Base-by-base conservation (phyloP, 2,329 filamentous ascomycete genomes). In the Exophiala sp. region DNA sequence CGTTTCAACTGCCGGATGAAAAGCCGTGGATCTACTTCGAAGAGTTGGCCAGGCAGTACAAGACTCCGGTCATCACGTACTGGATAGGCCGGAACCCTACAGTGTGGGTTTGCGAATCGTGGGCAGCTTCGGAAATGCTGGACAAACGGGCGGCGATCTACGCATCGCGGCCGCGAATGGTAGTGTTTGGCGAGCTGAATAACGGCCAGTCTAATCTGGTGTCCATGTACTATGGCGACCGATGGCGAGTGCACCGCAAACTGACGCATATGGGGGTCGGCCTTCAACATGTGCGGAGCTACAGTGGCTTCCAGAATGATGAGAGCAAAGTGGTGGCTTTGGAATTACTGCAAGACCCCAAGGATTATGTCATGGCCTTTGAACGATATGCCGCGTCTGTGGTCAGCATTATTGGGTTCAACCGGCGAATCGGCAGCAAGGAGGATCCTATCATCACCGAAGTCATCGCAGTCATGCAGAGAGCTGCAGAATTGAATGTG, bases 1-100 rank as follows among this genome's bases (percentile, higher is more conserved):
- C 76, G 0, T 77, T 75, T 48, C 71, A 72, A 53, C 67, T 80
- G 2, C 77, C 77, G 1, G 68, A 74, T 19, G 69, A 67, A 48
- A 79, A 80, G 58, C 77, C 78, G 2, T 81, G 78, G 78, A 69
- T 79, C 19, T 76, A 75, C 62, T 79, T 80, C 55, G 75, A 80
- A 46, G 60, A 74, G 55, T 63, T 79, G 0, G 75, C 77, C 2
- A 73, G 75, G 56, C 60, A 65, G 40, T 74, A 77, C 58, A 63
- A 73, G 3, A n/a, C n/a, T n/a, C 72, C 75, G 0, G 58, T 80
- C 5, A 73, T 80, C 41, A 80, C 77, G 0, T 73, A 77, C 57
- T 80, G 77, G 77, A 75, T 79, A 40, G 73, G 74, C n/a, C 64
- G 61, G 10, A 60, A 57, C 32, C 62, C 62, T 19, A 64, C 62